These are phyloP conservation scores for Spencermartinsiella ligniputridi DNA, from an alignment of 1,139 yeast species.

Conservation along the genomic window DNA sequence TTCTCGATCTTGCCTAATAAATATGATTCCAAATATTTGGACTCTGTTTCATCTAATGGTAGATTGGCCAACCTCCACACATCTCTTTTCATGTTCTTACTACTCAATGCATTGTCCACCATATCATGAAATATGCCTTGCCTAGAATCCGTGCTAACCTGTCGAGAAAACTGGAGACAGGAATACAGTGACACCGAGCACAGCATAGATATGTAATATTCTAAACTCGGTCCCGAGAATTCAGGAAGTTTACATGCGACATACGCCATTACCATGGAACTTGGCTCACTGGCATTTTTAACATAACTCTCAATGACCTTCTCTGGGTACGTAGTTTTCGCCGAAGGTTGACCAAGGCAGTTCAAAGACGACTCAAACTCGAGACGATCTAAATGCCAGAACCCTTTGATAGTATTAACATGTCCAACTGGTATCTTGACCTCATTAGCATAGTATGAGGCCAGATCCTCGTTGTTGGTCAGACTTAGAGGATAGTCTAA, in stretches of 20 bases:
- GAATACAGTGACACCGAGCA: constrained; percentile 19
- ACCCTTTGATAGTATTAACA: constrained; percentile 23
- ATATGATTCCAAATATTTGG: constrained; percentile 15
- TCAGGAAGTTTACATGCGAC: constrained; percentile 20
- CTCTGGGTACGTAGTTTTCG: constrained; percentile 20
- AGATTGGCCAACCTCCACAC: constrained; percentile 24
- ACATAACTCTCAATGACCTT: constrained; percentile 20
- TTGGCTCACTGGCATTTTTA: constrained; percentile 4
- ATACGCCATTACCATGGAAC: constrained; percentile 18
- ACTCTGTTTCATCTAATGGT: constrained; percentile 21
- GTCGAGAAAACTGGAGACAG: constrained; percentile 23
- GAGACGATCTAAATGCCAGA: constrained; percentile 24
- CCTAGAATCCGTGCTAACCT: constrained; percentile 19
- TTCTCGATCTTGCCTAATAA: constrained; percentile 15
- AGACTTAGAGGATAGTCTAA: constrained; percentile 25
- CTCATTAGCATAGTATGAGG: constrained; percentile 30
- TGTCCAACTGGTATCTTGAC: constrained; percentile 25
- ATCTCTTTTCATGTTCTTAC: constrained; percentile 12
- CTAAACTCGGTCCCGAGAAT: constrained; percentile 16
- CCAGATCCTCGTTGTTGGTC: constrained; percentile 22
- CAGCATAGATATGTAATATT: constrained; percentile 18
- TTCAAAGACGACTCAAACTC: constrained; percentile 19
- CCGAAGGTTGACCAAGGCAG: constrained; percentile 24
- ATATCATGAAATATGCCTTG: constrained; percentile 14
- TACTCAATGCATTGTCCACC: constrained; percentile 13